Conservation (phyloP, 106 monocot genomes). For the Dioscorea zingiberensis region DNA sequence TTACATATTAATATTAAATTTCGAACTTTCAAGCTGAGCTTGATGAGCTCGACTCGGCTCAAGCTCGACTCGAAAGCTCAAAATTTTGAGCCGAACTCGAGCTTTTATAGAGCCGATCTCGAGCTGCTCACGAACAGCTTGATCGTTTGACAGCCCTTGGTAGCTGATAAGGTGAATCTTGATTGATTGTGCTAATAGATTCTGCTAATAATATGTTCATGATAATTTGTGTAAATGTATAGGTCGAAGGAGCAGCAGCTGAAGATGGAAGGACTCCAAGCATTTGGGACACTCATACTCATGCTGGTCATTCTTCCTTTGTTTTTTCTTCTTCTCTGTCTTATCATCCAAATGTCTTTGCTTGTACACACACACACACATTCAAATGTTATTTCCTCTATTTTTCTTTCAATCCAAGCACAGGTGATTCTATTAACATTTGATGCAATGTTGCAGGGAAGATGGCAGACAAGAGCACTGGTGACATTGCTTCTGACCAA, state of each 20-base stretch:
- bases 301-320: conserved; percentile 10
- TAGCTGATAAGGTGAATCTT: no score
- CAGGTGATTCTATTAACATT: background rate
- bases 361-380: no score
- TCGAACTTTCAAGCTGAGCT: no score
- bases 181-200: background rate
- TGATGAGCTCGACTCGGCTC: no score
- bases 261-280: conserved; percentile 46
- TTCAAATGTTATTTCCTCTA: background rate
- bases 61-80: no score
- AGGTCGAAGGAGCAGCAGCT: conserved; percentile 41
- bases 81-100: no score
- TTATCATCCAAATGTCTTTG: no score
- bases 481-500: conserved; percentile 52
- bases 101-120: no score
- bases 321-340: background rate
- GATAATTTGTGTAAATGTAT: background rate
- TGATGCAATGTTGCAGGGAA: background rate
- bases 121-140: no score
- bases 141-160: no score
- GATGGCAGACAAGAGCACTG: conserved; percentile 35
- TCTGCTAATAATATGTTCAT: no score
- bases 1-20: no score
- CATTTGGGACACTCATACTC: conserved; percentile 39
- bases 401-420: background rate